Evolutionary conservation across 306 rosid genomes (phyloP), one percentile per base, ranked within the genome.

Genomic region (Rosa multiflora): DNA sequence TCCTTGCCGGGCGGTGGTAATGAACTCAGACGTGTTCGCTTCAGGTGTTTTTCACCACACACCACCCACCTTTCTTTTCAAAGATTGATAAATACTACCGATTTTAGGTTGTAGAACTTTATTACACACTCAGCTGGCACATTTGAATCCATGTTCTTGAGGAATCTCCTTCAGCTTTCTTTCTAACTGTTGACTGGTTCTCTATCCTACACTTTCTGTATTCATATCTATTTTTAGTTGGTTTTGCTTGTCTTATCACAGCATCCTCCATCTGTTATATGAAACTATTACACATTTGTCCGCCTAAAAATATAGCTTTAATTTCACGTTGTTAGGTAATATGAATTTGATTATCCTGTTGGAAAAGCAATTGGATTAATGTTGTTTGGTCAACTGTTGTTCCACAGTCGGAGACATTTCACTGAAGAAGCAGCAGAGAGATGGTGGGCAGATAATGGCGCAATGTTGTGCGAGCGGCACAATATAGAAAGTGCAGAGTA

Each of bases 381-480:
- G 42, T 44, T 52, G 86, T 78, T 47, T 64, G 44, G 55, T 82
- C 74, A 40, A 55, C 49, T 43, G 56, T 80, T 85, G 61, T 81
- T 70, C 72, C 55, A 72, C 98, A 95, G 99, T 76, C 93, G 99
- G 79, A 92, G 79, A 86, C 96, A 91, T 85, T 95, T 92, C 81
- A 88, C 96, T 0, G 91, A 90, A 90, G 91, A 87, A 68, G 81
- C 88, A 83, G 97, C 99, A 26, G 96, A 91, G 49, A 88, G 82
- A 72, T 95, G 99, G 99, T 95, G 99, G 99, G 82, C 94, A 56
- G 94, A 95, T 86, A 83, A 92, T 64, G 97, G 93, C 39, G 58
- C 84, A 58, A 88, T 74, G 82, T 85, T 92, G 53, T 88, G 91
- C 58, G 93, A 92, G 79, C 91, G 86, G 68, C 87, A 86, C 86